Conservation (phyloP, 2,329 filamentous ascomycete species). For the Trichoderma atrobrunneum region DNA sequence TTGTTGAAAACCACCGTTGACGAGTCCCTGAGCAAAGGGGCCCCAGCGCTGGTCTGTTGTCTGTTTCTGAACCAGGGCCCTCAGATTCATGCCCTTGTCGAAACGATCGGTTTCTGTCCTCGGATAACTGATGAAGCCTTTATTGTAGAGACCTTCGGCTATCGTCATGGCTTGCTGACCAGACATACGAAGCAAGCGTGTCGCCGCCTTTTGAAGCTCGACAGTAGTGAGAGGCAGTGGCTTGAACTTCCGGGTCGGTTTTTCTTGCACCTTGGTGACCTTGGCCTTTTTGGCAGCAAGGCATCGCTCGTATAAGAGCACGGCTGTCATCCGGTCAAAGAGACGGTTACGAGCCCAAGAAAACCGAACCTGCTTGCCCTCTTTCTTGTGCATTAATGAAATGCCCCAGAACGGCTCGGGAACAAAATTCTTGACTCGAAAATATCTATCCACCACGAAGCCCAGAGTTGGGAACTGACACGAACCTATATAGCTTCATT, state of each 20-base stretch:
- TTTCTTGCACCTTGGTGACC: constrained; percentile 82
- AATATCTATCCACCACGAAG: constrained; percentile 95
- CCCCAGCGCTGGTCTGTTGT: constrained; percentile 75
- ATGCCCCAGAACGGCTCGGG: constrained; percentile 93
- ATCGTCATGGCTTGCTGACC: constrained; percentile 86
- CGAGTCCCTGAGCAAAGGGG: constrained; percentile 69
- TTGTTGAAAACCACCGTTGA: constrained; percentile 73
- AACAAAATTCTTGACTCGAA: constrained; percentile 89
- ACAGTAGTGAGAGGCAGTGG: constrained; percentile 92
- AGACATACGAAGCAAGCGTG: constrained; percentile 81
- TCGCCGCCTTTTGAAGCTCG: constrained; percentile 94
- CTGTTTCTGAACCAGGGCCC: constrained; percentile 78
- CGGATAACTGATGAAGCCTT: constrained; percentile 95
- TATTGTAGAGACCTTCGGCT: constrained; percentile 86
- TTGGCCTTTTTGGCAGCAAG: constrained; percentile 71
- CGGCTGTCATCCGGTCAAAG: constrained; percentile 80
- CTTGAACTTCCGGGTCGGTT: constrained; percentile 91
- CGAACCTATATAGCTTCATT: constrained; percentile 54
- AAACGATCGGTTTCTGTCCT: constrained; percentile 97
- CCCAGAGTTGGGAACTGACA: constrained; percentile 97
- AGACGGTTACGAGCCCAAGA: constrained; percentile 77
- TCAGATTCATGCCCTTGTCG: constrained; percentile 82
- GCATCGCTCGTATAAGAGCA: constrained; percentile 83
- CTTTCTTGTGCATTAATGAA: constrained; percentile 74
- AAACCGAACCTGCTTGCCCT: constrained; percentile 78